A percentile compares a stretch with the other conserved stretches of the same genome.
Conservation (phyloP, 495 filamentous ascomycete species). For the Penicillium goetzii region DNA sequence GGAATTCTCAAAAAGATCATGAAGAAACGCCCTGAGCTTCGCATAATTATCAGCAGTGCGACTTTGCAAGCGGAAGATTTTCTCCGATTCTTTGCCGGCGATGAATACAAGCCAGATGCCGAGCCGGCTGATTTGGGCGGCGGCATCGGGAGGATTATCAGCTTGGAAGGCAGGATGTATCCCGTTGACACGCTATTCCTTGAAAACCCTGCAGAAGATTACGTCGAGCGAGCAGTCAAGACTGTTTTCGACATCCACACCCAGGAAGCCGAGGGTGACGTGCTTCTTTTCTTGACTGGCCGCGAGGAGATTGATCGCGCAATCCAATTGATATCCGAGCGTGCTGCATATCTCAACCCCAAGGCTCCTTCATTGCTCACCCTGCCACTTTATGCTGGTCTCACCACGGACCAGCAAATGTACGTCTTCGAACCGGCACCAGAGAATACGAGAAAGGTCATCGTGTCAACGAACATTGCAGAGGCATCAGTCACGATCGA, state of each 20-base stretch:
- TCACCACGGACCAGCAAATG: constrained; percentile 88
- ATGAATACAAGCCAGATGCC: constrained; percentile 42
- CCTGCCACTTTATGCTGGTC: constrained; percentile 85
- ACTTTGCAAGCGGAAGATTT: constrained; percentile 93
- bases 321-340: constrained; percentile 77
- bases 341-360: constrained; percentile 71
- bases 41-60: constrained; percentile 92
- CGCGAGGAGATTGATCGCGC: constrained; percentile 90
- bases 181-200: constrained; percentile 89
- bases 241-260: constrained; percentile 92
- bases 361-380: constrained; percentile 71
- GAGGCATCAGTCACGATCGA: constrained; percentile 96
- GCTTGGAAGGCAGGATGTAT: constrained; percentile 87
- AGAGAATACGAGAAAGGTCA: constrained; percentile 84
- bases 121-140: constrained; percentile 46
- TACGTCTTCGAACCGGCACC: constrained; percentile 89
- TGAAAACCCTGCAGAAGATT: constrained; percentile 80
- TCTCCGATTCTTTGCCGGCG: constrained; percentile 73
- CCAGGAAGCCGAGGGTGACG: constrained; percentile 83
- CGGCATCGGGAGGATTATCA: constrained; percentile 74
- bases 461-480: constrained; percentile 94
- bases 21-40: constrained; percentile 77
- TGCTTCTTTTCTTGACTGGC: constrained; percentile 90
- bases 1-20: constrained; percentile 94
- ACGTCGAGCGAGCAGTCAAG: constrained; percentile 82